Percentiles rank a stretch among this genome's conserved stretches.
These are phyloP conservation scores for Leccinum broughii DNA, from an alignment of 768 basidiomycete species.

Conservation along the genomic window DNA sequence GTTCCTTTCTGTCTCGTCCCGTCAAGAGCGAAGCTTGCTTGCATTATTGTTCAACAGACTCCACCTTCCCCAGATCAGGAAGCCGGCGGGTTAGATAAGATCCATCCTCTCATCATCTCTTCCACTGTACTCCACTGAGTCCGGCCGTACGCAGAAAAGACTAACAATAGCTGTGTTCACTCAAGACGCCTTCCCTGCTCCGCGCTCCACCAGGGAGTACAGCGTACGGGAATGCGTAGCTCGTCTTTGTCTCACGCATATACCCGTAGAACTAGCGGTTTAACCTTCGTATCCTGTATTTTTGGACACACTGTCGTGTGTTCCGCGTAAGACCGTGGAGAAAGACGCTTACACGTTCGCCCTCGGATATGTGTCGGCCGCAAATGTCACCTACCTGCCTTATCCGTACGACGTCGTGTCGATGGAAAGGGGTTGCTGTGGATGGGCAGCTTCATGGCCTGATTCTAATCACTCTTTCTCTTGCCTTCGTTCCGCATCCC, in stretches of 20 bases:
- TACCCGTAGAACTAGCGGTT: not conserved
- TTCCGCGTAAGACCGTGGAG: slow-evolving; percentile 8
- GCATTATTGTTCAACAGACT: not conserved
- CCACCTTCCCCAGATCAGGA: slow-evolving; percentile 10
- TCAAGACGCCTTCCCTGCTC: slow-evolving; percentile 20
- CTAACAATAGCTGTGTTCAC: slow-evolving; percentile 17
- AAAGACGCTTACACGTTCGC: not conserved
- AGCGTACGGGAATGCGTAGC: slow-evolving; percentile 9
- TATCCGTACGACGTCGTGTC: slow-evolving; percentile 17
- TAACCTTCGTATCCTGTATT: slow-evolving; percentile 4
- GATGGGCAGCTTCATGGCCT: slow-evolving; percentile 10
- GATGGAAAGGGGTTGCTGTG: slow-evolving; percentile 25
- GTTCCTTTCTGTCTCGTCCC: not conserved
- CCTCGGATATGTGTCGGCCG: not conserved
- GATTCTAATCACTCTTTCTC: slow-evolving; percentile 7
- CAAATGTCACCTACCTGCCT: slow-evolving; percentile 9
- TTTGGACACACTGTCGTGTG: slow-evolving; percentile 6
- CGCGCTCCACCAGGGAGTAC: slow-evolving; percentile 10
- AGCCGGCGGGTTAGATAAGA: slow-evolving; percentile 21
- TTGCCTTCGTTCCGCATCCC: slow-evolving; percentile 12
- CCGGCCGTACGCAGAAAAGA: not conserved
- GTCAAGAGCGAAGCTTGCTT: not conserved
- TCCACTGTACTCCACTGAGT: not conserved
- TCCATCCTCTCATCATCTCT: not conserved
- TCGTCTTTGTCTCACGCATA: slow-evolving; percentile 1